Evolutionary conservation across 768 basidiomycete genomes (phyloP), one percentile per base, ranked within the genome.

Genomic region (Collybiopsis confluens): DNA sequence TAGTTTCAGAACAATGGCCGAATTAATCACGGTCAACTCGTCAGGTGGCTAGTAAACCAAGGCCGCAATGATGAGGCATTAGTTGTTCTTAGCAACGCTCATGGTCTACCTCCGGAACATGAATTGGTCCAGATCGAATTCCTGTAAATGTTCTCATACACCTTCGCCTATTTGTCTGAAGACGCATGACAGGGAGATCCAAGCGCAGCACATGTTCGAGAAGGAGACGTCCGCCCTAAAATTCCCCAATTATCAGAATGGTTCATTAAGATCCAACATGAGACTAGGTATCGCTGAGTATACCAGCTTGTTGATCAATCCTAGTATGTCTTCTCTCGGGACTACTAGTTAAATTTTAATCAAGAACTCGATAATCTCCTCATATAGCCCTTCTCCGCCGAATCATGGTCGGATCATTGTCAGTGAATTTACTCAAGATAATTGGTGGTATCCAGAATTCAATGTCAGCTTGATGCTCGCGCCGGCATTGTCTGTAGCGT

Each of bases 51-150:
- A n/a, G 79, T 92, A 49, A 86, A 88, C 61, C 72, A 83, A 64
- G 86, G 86, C 38, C 78, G 88, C 28, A 82, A 91, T 56, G 86
- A 89, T 5, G 88, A 91, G 66, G 85, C 85, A 2, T 72, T 89
- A 7, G 59, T 63, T 4, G 85, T 86, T 11, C 73, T 91, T 16
- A 85, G 85, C 60, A 67, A 66, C 18, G 80, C 85, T 15, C 81
- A 88, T 37, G 61, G 71, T 8, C 70, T 81, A 21, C 73, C 84
- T 1, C 70, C 76, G 10, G 78, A 88, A 54, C 69, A 75, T 8
- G 84, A 88, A 27, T 67, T 88, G 16, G 82, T 91, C 15, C 83
- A 85, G 52, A 84, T 88, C 44, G 87, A 88, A 61, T 88, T 82
- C 64, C 70, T 90, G 79, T 88, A 61, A 60, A 83, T 73, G 24